Evolutionary conservation across 1,139 yeast species (phyloP), one percentile per base, ranked within the genome.

Genomic region (Yamadazyma mexicana): DNA sequence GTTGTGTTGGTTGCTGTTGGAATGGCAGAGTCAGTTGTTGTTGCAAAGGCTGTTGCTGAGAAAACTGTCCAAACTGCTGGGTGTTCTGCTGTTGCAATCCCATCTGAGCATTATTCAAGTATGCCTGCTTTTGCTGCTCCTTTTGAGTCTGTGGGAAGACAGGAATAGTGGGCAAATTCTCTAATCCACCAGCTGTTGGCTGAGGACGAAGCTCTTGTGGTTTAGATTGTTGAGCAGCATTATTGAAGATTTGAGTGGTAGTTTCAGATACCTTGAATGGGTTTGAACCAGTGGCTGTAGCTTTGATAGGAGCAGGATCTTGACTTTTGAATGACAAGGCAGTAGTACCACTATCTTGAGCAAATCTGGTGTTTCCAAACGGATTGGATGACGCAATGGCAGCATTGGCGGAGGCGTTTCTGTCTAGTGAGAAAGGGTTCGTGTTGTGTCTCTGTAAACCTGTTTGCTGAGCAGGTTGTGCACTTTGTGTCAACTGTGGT

Each of bases 121-220:
- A 62, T 33, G 55, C 62, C 38, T 72, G 69, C 38, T 60, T 61
- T 36, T 60, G 65, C 20, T 62, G 66, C 31, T 66, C 71, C 42
- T 58, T 62, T 51, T 74, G 79, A 7, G 87, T 81, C 47, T 79
- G 78, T 0, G 87, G 87, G 51, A 82, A 82, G 1, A 81, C 84
- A 3, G 87, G 75, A 3, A 77, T 59, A 0, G 87, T 81, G 3
- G 82, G 82, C 30, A 81, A 50, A 39, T 66, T 65, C 54, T 82
- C 88, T 43, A 79, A 68, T 0, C 88, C 88, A 4, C 87, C 88
- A 16, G 86, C 83, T 2, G 87, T 81, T 3, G 76, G 69, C 50
- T 78, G 83, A 10, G 71, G 65, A 43, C 65, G 62, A 38, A 77
- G 44, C 14, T 58, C 60, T 17, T 48, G 54, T 33, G 54, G 54